These are phyloP conservation scores for Colletotrichum shisoi DNA, from an alignment of 2,329 filamentous ascomycete genomes.

Conservation along the genomic window DNA sequence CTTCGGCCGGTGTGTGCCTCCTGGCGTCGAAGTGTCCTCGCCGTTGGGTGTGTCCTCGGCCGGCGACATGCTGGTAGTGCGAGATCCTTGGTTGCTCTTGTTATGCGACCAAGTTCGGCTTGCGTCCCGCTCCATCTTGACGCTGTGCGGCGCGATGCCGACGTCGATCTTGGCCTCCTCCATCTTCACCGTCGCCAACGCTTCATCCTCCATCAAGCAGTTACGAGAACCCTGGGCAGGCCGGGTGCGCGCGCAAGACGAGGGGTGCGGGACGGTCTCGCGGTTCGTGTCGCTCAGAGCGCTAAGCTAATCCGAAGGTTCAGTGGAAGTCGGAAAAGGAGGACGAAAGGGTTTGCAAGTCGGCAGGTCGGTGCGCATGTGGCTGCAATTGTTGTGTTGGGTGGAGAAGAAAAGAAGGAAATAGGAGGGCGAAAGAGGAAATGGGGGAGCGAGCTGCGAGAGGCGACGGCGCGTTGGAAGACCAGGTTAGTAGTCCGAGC, in stretches of 20 bases:
- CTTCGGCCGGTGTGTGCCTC: constrained; percentile 69
- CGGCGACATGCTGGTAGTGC: constrained; percentile 55
- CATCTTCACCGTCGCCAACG: constrained; percentile 52
- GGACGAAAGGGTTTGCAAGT: constrained; percentile 17
- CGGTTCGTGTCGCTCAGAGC: constrained; percentile 27
- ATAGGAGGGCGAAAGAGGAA: constrained; percentile 27
- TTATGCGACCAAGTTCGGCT: constrained; percentile 50
- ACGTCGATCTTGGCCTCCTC: constrained; percentile 57
- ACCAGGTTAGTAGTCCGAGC: constrained; percentile 37
- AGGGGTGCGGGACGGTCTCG: constrained; percentile 22
- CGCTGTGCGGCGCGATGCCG: constrained; percentile 47
- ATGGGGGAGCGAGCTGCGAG: constrained; percentile 34
- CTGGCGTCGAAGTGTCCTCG: constrained; percentile 59
- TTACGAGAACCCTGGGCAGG: constrained; percentile 27
- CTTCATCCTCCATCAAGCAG: constrained; percentile 53
- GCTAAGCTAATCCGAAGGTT: constrained; percentile 16
- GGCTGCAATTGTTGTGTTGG: constrained; percentile 28
- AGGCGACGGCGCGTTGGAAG: constrained; percentile 36
- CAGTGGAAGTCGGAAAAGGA: constrained; percentile 3
- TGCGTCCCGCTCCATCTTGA: constrained; percentile 53
- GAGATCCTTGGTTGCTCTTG: constrained; percentile 51
- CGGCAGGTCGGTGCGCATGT: constrained; percentile 30
- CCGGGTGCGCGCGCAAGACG: constrained; percentile 26
- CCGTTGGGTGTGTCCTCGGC: constrained; percentile 57
- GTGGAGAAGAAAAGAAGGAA: constrained; percentile 34